Conservation (phyloP, 2,329 filamentous ascomycete genomes). For the Dryadomyces sulphureus region DNA sequence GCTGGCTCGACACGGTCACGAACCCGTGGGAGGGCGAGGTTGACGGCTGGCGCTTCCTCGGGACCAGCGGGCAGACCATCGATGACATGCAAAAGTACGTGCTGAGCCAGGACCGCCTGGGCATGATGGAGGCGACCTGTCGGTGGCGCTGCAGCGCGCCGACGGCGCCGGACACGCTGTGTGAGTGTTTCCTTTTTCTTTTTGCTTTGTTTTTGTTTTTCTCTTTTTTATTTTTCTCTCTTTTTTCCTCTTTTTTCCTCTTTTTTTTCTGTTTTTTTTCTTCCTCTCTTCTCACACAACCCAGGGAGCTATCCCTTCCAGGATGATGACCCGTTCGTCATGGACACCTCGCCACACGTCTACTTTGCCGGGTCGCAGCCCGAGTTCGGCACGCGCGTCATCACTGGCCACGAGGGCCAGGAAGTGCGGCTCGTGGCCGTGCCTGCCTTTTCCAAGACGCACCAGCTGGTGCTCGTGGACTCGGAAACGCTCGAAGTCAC, state of each 20-base stretch:
- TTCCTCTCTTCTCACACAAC: neutral
- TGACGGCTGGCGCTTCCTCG: slow-evolving; percentile 77
- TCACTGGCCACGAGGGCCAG: slow-evolving; percentile 54
- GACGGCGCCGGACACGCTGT: slow-evolving; percentile 89
- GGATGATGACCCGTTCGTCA: slow-evolving; percentile 78
- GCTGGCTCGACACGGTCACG: slow-evolving; percentile 75
- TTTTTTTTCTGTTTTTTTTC: neutral
- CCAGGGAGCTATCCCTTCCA: slow-evolving; percentile 95
- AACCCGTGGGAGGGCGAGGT: slow-evolving; percentile 89
- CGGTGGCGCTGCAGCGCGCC: slow-evolving; percentile 84
- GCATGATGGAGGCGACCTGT: slow-evolving; percentile 90
- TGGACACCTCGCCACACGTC: slow-evolving; percentile 73
- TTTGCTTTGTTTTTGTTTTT: neutral
- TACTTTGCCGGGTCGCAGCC: slow-evolving; percentile 84
- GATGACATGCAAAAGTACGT: slow-evolving; percentile 92
- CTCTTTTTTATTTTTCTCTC: neutral
- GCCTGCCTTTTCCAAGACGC: slow-evolving; percentile 65
- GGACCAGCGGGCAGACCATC: slow-evolving; percentile 81
- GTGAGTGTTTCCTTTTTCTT: slow-evolving; percentile 35
- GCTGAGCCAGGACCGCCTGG: slow-evolving; percentile 58
- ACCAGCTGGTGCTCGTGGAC: slow-evolving; percentile 72
- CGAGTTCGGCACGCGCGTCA: slow-evolving; percentile 55
- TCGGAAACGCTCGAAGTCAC: slow-evolving; percentile 71
- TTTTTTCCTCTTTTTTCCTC: neutral
- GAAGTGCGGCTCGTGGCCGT: slow-evolving; percentile 65